These are phyloP conservation scores for Acmispon strigosus DNA, from an alignment of 306 rosid species.

Conservation along the genomic window DNA sequence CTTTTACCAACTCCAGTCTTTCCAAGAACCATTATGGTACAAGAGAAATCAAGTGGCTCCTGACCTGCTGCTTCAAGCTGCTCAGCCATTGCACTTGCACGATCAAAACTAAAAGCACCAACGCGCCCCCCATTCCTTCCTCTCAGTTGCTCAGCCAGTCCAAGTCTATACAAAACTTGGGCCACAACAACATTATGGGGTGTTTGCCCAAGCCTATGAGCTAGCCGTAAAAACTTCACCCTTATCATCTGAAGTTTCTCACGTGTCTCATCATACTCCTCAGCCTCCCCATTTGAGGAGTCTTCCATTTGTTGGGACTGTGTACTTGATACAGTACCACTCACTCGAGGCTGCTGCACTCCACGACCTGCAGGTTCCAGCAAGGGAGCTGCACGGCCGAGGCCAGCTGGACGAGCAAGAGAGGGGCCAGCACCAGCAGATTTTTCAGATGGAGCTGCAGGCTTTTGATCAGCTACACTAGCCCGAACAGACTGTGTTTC, in stretches of 20 bases:
- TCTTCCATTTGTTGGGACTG: conserved; percentile 77
- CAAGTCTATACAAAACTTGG: conserved; percentile 93
- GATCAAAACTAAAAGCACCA: conserved; percentile 96
- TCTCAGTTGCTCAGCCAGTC: conserved; percentile 92
- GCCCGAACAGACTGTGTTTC: conserved; percentile 23
- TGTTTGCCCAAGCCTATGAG: conserved; percentile 95
- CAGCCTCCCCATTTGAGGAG: conserved; percentile 61
- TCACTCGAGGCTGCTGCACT: conserved; percentile 73
- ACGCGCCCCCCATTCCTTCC: conserved; percentile 97
- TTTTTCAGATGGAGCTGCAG: conserved; percentile 39
- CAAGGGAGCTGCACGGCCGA: conserved; percentile 81
- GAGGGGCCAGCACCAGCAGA: conserved; percentile 37
- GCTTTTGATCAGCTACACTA: conserved; percentile 2
- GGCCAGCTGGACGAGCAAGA: conserved; percentile 81
- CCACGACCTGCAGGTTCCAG: conserved; percentile 67
- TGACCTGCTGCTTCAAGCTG: conserved; percentile 95
- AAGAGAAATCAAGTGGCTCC: conserved; percentile 91
- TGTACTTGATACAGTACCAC: conserved; percentile 48
- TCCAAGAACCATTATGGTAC: conserved; percentile 97
- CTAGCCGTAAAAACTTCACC: conserved; percentile 87
- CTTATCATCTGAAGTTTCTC: conserved; percentile 96
- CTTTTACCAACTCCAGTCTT: conserved; percentile 97
- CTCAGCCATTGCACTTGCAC: conserved; percentile 98
- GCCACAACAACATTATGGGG: conserved; percentile 99
- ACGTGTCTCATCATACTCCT: conserved; percentile 93